Base-by-base conservation (phyloP, 2,329 filamentous ascomycete genomes). In the Thielaviopsis punctulata region DNA sequence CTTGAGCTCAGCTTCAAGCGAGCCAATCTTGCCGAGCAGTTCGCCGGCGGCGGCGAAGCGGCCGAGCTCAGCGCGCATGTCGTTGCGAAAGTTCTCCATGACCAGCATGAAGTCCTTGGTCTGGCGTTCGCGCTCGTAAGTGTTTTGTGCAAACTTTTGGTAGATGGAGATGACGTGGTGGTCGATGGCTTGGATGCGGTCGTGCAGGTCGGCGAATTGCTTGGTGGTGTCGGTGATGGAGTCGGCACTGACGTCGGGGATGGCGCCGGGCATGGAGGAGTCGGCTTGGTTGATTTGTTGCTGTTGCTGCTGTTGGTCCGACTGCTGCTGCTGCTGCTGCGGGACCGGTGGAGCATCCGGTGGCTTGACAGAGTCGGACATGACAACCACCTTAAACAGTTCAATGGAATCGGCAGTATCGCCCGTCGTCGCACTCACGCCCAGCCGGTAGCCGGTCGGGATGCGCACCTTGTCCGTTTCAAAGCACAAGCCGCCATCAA, bases 391-490 rank as follows among this genome's bases (percentile, higher is more conserved):
- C 64, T 90, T 93, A 72, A 89, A 92, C 58, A 95, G 66, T 67
- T 98, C 92, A 61, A 95, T 94, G 4, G 87, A 94, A 68, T 98
- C 92, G 0, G 92, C 88, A 60, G 80, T 89, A 59, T 96, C 90
- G 25, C 86, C 85, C 2, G 86, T 90, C 15, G 86, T 85, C 43
- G 90, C 92, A 12, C 84, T 87, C 59, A 98, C 70, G 60, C 92
- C 92, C 58, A 95, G 86, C 63, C 77, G 76, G 69, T 96, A 93
- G 58, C 86, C 86, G 1, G 74, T 60, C 2, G 90, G 92, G 22
- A 98, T 75, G 56, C 71, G 73, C 61, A 96, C 75, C 71, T 86
- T 84, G 65, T 81, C 70, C 50, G 80, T 90, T 62, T 86, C 78
- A 68, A 98, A 95, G 71, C 92, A 98, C 41, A 77, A 69, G 51